Base-by-base conservation (phyloP, 495 filamentous ascomycete genomes). In the Annulohypoxylon stygium region DNA sequence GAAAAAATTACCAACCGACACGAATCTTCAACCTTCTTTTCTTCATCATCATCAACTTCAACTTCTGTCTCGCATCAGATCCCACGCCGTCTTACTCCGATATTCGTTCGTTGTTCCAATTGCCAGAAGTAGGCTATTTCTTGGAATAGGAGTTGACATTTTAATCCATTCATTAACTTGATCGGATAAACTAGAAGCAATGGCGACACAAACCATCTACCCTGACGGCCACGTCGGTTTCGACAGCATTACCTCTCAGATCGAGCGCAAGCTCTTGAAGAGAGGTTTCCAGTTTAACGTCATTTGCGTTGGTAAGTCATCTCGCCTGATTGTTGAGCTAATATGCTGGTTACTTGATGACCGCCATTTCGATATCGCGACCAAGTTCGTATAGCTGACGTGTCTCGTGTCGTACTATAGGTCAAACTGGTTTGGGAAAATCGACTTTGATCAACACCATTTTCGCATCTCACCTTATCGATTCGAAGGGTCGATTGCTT, bases 221-320 rank as follows among this genome's bases (percentile, higher is more conserved):
- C 96, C 96, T 78, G 90, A 93, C 80, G 96, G 91, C 90, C 95
- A 98, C 87, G 96, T 98, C 84, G 95, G 97, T 89, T 97, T 98
- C 86, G 95, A 99, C 86, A 98, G 96, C 85, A 98, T 98, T 84
- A 97, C 95, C 66, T 93, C 90, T 39, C 95, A 98, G 86, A 98
- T 98, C 76, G 95, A 99, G 89, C 91, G 93, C 84, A 99, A 99
- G 90, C 92, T 99, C 75, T 85, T 99, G 83, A 99, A 99, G 89
- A 94, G 96, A 81, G 96, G 96, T 75, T 99, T 99, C 83, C 96
- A 99, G 83, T 99, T 99, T 89, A 99, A 99, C 83, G 91, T 99
- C 76, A 99, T 99, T 84, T 98, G 97, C 83, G 96, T 99, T 83
- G 96, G 96, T 99, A 86, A 80, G 95, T 90, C 63, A 4, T 48